Evolutionary conservation across 2,329 filamentous ascomycete genomes (phyloP).

Genomic region (Xylariaceae sp.): DNA sequence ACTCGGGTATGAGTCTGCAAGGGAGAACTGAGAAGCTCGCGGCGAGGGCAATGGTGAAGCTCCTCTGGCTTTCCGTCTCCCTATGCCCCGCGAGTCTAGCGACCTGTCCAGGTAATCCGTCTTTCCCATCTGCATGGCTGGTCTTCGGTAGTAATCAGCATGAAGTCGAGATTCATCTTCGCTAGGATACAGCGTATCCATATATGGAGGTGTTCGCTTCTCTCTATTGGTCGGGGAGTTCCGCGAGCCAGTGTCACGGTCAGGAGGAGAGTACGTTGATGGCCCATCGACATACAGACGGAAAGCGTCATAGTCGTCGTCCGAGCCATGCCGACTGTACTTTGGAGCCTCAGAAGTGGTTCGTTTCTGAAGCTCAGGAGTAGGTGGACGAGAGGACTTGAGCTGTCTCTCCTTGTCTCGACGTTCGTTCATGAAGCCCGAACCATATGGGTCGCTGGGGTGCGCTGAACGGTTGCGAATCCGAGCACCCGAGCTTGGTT

Average conservation of each 20-base stretch:
- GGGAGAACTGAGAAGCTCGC: constrained; percentile 22
- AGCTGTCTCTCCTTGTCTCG: constrained; percentile 21
- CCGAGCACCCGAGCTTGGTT: constrained; percentile 19
- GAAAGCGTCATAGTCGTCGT: constrained; percentile 20
- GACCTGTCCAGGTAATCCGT: constrained; percentile 23
- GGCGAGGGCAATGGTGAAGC: constrained; percentile 27
- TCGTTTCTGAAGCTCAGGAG: constrained; percentile 26
- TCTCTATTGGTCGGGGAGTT: constrained; percentile 22
- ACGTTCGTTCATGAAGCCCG: constrained; percentile 21
- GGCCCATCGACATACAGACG: constrained; percentile 20
- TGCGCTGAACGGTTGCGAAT: constrained; percentile 24
- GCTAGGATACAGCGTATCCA: constrained; percentile 29
- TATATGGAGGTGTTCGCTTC: constrained; percentile 20
- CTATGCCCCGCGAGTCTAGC: constrained; percentile 19
- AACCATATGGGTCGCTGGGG: constrained; percentile 22
- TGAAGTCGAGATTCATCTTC: constrained; percentile 28
- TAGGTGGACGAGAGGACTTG: constrained; percentile 20
- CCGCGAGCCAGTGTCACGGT: constrained; percentile 25
- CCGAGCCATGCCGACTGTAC: constrained; percentile 23
- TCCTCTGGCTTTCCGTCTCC: constrained; percentile 23
- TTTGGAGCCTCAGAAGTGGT: constrained; percentile 25
- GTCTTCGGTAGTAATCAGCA: constrained; percentile 22
- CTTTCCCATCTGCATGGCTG: constrained; percentile 19
- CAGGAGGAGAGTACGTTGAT: constrained; percentile 20
- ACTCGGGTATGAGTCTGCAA: constrained; percentile 22